Conservation (phyloP, 257 asterid species). For the Cruciata laevipes region DNA sequence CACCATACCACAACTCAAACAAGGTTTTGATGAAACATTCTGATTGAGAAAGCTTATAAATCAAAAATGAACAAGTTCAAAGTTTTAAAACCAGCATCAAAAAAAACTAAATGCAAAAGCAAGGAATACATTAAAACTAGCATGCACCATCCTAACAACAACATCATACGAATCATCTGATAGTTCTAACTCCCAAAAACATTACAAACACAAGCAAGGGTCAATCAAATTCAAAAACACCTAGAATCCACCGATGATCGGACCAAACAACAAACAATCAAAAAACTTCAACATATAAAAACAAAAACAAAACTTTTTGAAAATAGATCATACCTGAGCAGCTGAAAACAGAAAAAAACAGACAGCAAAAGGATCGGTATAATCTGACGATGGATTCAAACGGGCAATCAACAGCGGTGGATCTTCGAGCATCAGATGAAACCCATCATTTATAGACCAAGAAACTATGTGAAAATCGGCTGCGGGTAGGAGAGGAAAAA, state of each 20-base stretch:
- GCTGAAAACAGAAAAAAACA: slow-evolving; percentile 10
- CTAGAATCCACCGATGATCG: slow-evolving; percentile 28
- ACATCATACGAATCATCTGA: neutral
- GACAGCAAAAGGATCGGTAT: slow-evolving; percentile 42
- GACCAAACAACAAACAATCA: slow-evolving; percentile 20
- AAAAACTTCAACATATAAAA: neutral
- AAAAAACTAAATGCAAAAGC: slow-evolving; percentile 16
- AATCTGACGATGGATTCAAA: neutral
- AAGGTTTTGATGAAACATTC: neutral
- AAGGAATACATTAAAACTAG: neutral
- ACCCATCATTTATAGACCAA: neutral
- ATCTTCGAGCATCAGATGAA: slow-evolving; percentile 6
- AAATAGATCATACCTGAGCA: slow-evolving; percentile 34
- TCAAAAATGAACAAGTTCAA: neutral
- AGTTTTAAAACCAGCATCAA: slow-evolving; percentile 1
- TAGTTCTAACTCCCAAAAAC: neutral
- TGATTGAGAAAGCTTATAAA: neutral
- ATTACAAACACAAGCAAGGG: neutral
- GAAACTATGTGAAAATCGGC: neutral
- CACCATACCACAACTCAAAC: neutral
- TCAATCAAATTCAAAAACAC: slow-evolving; percentile 6
- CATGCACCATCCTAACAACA: neutral
- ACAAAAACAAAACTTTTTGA: slow-evolving; percentile 6
- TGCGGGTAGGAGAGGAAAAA: neutral
- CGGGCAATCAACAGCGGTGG: slow-evolving; percentile 2